Base-by-base conservation (phyloP, 352 stramenopile species). In the Phytophthora nicotianae region DNA sequence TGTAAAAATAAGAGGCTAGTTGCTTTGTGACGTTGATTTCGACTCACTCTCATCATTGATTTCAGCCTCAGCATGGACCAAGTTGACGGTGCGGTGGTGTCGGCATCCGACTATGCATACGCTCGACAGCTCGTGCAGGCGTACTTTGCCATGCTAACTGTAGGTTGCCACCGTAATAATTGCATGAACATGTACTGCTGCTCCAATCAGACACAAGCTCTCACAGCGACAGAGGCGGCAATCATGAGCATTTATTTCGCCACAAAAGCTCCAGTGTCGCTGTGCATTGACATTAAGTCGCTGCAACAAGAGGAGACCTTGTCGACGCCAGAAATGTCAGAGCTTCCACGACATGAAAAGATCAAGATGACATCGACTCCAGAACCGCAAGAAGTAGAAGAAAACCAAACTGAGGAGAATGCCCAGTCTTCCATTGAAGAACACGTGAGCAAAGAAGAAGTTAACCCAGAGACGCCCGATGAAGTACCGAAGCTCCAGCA, bases 101-200 rank as follows among this genome's bases (percentile, higher is more conserved):
- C 24, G 7, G 43, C 33, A 29, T 4, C 19, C 17, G 57, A 74
- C 21, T 61, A 67, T 19, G 61, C 38, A 17, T 91, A 91, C 50
- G 83, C 83, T 50, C 61, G 60, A n/a, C 58, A 70, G n/a, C 75
- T 91, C 11, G 79, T 91, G 46, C 55, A 63, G 16, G 52, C 68
- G 40, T 91, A 91, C 55, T 91, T 89, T 33, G 29, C 21, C 21
- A 89, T 91, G 75, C 47, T 91, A 27, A 91, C 73, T 0, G 54
- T 72, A 40, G 80, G 83, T 1, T 91, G 83, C 45, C 58, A 57
- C 3, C 29, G 48, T 23, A 27, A n/a, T 0, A 23, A 32, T 4
- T 91, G 83, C 32, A 41, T 8, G 2, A 91, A 83, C 47, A 23
- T 9, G 7, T 41, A 68, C 20, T 91, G 80, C 51, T 56, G 49